Percentiles rank a stretch among this genome's conserved stretches.
These are phyloP conservation scores for Thraustochytrium striatum DNA, from an alignment of 352 stramenopile species.

Conservation along the genomic window DNA sequence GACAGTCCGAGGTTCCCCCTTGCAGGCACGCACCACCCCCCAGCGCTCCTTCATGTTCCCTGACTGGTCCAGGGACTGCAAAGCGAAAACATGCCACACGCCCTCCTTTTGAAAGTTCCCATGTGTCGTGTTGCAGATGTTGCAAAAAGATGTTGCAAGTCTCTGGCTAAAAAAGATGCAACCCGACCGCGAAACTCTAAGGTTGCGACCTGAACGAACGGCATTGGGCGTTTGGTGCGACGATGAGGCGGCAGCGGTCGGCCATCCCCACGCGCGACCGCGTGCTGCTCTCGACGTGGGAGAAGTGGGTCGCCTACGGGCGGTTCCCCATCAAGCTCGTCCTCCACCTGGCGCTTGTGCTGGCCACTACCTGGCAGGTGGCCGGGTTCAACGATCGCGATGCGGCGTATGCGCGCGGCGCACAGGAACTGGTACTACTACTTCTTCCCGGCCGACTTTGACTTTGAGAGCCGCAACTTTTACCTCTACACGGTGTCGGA, in stretches of 20 bases:
- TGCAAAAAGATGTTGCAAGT: too few relatives aligned
- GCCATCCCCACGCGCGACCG: conserved; percentile 8
- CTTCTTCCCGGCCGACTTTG: conserved; percentile 48
- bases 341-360: conserved; percentile 69
- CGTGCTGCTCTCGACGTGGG: conserved; percentile 40
- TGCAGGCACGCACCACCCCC: too few relatives aligned
- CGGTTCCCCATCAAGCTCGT: conserved; percentile 71
- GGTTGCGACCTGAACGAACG: too few relatives aligned
- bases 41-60: too few relatives aligned
- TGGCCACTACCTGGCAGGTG: conserved; percentile 54
- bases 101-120: too few relatives aligned
- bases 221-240: too few relatives aligned
- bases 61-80: too few relatives aligned
- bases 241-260: not conserved
- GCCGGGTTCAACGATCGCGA: conserved; percentile 47
- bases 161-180: too few relatives aligned
- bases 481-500: conserved; percentile 40
- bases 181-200: too few relatives aligned
- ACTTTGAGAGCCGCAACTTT: conserved; percentile 27
- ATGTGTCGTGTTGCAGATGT: too few relatives aligned
- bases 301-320: conserved; percentile 23
- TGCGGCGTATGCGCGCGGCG: conserved; percentile 35
- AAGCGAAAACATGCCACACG: too few relatives aligned
- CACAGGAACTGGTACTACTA: conserved; percentile 51
- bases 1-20: too few relatives aligned